Conservation (phyloP, 2,329 filamentous ascomycete genomes). For the Verticillium albo-atrum region DNA sequence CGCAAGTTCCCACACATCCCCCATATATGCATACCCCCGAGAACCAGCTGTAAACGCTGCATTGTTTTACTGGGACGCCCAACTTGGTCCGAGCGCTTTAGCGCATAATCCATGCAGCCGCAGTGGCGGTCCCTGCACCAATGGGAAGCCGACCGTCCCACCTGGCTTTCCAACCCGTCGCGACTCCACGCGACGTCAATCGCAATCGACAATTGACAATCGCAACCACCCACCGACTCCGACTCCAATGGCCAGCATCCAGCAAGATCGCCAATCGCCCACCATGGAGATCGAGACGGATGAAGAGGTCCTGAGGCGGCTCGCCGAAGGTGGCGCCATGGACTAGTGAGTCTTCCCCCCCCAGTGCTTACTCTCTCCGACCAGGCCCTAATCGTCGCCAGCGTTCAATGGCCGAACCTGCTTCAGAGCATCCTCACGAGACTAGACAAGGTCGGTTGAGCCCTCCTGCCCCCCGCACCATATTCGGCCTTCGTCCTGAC, state of each 20-base stretch:
- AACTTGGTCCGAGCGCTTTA: background rate
- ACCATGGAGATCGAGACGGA: conserved; percentile 54
- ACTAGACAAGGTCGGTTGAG: conserved; percentile 57
- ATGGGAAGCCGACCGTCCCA: background rate
- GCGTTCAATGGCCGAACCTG: conserved; percentile 65
- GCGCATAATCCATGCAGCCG: background rate
- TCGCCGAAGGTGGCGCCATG: conserved; percentile 49
- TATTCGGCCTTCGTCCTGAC: conserved; percentile 2
- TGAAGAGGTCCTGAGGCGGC: conserved; percentile 40
- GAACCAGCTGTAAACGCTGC: too few relatives aligned
- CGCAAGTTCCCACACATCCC: too few relatives aligned
- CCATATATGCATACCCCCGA: too few relatives aligned
- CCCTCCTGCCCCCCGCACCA: conserved; percentile 27
- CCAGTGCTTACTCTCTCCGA: background rate
- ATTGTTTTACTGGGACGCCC: too few relatives aligned
- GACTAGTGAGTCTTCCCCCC: conserved; percentile 45
- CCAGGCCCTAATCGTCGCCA: conserved; percentile 27
- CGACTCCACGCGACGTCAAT: background rate
- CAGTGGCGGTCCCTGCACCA: background rate
- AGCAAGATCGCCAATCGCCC: conserved; percentile 1
- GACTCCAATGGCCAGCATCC: background rate
- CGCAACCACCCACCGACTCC: background rate
- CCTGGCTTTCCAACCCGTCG: background rate
- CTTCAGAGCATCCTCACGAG: conserved; percentile 61
- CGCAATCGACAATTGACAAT: background rate